These are phyloP conservation scores for Exutisphaerella laricina DNA, from an alignment of 2,329 filamentous ascomycete genomes.

Conservation along the genomic window DNA sequence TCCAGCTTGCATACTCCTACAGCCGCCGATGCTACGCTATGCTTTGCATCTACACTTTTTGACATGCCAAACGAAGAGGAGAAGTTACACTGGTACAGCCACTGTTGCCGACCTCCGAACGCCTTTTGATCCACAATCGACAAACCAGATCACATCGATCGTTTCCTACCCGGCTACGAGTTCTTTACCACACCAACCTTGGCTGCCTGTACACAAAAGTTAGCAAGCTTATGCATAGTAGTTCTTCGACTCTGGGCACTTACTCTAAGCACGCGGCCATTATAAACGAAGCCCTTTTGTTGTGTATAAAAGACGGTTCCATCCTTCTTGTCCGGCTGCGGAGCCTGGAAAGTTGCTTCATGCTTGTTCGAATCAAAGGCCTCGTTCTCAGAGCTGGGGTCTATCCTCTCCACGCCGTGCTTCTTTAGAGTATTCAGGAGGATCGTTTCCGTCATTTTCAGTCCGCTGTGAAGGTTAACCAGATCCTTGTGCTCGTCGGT, in stretches of 20 bases:
- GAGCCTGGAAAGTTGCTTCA: slow-evolving; percentile 93
- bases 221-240: background rate
- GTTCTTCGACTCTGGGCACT: slow-evolving; percentile 9
- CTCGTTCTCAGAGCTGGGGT: slow-evolving; percentile 64
- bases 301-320: slow-evolving; percentile 87
- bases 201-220: slow-evolving; percentile 62
- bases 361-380: slow-evolving; percentile 96
- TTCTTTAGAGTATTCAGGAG: slow-evolving; percentile 84
- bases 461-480: slow-evolving; percentile 72
- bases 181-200: slow-evolving; percentile 98
- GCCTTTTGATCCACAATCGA: background rate
- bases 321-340: slow-evolving; percentile 80
- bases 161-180: slow-evolving; percentile 31
- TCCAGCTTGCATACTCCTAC: too few relatives aligned
- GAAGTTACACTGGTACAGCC: slow-evolving; percentile 8
- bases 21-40: slow-evolving; percentile 5
- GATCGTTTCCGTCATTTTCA: slow-evolving; percentile 92
- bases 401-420: slow-evolving; percentile 87
- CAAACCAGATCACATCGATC: background rate
- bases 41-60: slow-evolving; percentile 3
- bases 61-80: slow-evolving; percentile 8
- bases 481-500: slow-evolving; percentile 72
- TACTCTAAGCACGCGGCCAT: slow-evolving; percentile 75
- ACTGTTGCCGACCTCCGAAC: background rate
- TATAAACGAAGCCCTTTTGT: slow-evolving; percentile 92